Conservation (phyloP, 176 grass and related monocot species). For the Tuctoria greenei region DNA sequence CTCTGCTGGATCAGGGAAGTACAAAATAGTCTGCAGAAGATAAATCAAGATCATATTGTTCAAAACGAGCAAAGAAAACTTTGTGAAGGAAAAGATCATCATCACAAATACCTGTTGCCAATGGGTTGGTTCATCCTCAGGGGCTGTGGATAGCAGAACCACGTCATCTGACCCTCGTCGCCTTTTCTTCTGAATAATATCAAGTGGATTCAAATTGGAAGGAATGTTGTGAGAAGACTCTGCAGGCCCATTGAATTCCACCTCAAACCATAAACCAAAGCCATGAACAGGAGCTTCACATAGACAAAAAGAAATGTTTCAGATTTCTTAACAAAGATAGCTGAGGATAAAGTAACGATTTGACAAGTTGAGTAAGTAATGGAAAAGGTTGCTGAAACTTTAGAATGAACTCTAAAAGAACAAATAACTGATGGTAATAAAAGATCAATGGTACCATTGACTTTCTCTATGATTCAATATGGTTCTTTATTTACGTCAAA, state of each 20-base stretch:
- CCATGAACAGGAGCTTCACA: slow-evolving; percentile 82
- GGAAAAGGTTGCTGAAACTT: slow-evolving; percentile 9
- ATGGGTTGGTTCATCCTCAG: slow-evolving; percentile 84
- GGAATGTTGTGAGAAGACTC: slow-evolving; percentile 36
- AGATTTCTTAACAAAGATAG: slow-evolving; percentile 17
- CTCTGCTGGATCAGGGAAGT: slow-evolving; percentile 85
- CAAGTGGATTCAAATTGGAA: slow-evolving; percentile 44
- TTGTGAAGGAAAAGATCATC: slow-evolving; percentile 3
- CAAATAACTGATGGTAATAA: not conserved
- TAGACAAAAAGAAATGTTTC: slow-evolving; percentile 18
- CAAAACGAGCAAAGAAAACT: not conserved
- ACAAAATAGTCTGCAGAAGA: slow-evolving; percentile 79
- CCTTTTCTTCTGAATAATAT: slow-evolving; percentile 62
- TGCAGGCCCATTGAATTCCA: slow-evolving; percentile 84
- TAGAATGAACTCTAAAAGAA: not conserved
- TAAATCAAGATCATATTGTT: slow-evolving; percentile 23
- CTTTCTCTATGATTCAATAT: not conserved
- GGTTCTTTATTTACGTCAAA: not conserved
- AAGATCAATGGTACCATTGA: not conserved
- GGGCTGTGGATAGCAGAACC: slow-evolving; percentile 82
- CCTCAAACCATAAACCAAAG: slow-evolving; percentile 96
- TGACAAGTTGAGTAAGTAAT: too few species aligned
- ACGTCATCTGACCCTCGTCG: slow-evolving; percentile 36
- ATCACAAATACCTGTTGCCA: slow-evolving; percentile 74
- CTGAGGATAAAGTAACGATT: too few species aligned